Evolutionary conservation across 73 alveolate genomes (phyloP).

Genomic region (Diophrys sp.): DNA sequence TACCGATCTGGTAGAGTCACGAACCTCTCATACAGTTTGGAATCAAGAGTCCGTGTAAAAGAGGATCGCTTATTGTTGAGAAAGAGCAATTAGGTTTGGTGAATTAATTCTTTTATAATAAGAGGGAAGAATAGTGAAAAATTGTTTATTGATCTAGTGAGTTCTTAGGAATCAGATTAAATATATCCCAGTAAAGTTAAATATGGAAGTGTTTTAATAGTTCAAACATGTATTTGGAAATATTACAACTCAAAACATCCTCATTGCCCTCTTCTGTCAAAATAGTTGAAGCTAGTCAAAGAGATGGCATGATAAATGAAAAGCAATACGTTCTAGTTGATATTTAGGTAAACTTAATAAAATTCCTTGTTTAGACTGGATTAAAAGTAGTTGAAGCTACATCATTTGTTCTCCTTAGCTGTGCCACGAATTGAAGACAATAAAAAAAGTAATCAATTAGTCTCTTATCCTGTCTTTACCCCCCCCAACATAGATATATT

Average conservation of each 20-base stretch:
- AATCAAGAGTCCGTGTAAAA: too few species aligned
- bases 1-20: too few species aligned
- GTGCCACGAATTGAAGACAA: conserved; percentile 84
- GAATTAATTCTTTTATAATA: too few species aligned
- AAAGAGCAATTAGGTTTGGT: too few species aligned
- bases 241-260: neutral
- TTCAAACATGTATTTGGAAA: neutral
- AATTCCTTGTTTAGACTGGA: conserved; percentile 52
- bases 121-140: too few species aligned
- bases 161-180: too few species aligned
- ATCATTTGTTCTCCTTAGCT: conserved; percentile 78
- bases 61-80: too few species aligned
- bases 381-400: conserved; percentile 73
- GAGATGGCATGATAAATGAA: conserved; percentile 93
- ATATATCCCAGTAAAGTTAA: too few species aligned
- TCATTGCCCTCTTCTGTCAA: conserved; percentile 61
- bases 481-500: conserved; percentile 78
- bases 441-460: conserved; percentile 52
- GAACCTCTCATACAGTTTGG: too few species aligned
- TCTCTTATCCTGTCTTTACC: conserved; percentile 80
- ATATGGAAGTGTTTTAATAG: neutral
- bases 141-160: too few species aligned
- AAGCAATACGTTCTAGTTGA: conserved; percentile 68
- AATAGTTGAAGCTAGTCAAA: conserved; percentile 86
- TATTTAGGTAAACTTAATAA: conserved; percentile 69